phyloP scores from a whole-genome alignment of 495 filamentous ascomycete species.

The Neurospora sp. region DNA sequence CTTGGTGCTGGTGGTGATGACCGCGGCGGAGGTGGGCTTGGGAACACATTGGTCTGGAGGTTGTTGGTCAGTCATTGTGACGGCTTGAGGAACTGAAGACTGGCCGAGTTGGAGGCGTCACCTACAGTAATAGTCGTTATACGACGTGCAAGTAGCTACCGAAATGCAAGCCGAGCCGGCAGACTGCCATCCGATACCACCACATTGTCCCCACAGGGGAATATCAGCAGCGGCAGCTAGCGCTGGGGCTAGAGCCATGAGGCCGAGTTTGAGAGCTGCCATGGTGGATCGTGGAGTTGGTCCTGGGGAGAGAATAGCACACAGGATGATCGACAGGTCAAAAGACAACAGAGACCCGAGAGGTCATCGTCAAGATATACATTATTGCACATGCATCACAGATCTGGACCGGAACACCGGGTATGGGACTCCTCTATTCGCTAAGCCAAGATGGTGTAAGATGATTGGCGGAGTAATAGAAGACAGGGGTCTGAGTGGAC shows the following conservation, averaged over 20 bases:
- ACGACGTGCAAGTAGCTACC: slow-evolving; percentile 8
- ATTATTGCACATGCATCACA: not conserved
- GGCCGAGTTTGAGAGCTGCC: not conserved
- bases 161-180: slow-evolving; percentile 9
- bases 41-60: not conserved
- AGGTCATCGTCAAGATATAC: not conserved
- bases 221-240: not conserved
- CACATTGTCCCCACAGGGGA: slow-evolving; percentile 9
- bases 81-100: not conserved
- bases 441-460: slow-evolving; percentile 2
- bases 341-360: not conserved
- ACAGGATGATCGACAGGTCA: not conserved
- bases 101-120: not conserved
- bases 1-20: not conserved
- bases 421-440: slow-evolving; percentile 1
- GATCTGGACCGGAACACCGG: slow-evolving; percentile 7
- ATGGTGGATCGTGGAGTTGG: not conserved
- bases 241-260: slow-evolving; percentile 5
- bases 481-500: slow-evolving; percentile 2
- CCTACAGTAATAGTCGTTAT: slow-evolving; percentile 15
- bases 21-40: not conserved
- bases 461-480: slow-evolving; percentile 21
- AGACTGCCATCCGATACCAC: slow-evolving; percentile 7
- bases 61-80: not conserved
- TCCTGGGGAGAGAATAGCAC: not conserved